Evolutionary conservation across 768 basidiomycete species (phyloP).

Genomic region (Favolaschia claudopus): DNA sequence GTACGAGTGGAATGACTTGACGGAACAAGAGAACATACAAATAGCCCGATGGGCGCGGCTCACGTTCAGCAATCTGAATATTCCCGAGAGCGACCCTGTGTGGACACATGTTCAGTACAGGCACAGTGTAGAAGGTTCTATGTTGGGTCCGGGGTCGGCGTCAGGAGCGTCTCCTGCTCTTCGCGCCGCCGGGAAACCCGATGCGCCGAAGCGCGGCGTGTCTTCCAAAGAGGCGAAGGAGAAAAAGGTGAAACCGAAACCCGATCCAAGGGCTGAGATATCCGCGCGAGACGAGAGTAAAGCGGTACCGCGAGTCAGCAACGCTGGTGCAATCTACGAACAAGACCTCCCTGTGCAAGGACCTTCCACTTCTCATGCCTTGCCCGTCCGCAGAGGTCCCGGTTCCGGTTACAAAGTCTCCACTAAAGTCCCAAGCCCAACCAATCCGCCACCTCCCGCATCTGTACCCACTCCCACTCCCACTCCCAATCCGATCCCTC

Average conservation of each 20-base stretch:
- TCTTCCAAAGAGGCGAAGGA: conserved; percentile 55
- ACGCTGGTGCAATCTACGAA: conserved; percentile 29
- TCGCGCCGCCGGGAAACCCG: conserved; percentile 28
- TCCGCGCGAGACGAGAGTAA: conserved; percentile 57
- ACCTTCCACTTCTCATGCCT: conserved; percentile 2
- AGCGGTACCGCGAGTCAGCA: conserved; percentile 33
- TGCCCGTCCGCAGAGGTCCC: conserved; percentile 39
- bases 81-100: conserved; percentile 66
- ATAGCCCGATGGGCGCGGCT: conserved; percentile 62
- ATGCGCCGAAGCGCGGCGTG: conserved; percentile 54
- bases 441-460: conserved; percentile 5
- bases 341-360: conserved; percentile 25
- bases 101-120: conserved; percentile 64
- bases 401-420: conserved; percentile 58
- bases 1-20: conserved; percentile 62
- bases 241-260: conserved; percentile 53
- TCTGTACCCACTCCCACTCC: conserved; percentile 1
- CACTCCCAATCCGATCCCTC: conserved; percentile 28
- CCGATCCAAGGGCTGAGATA: conserved; percentile 49
- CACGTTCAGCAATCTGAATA: conserved; percentile 55
- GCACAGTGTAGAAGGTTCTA: conserved; percentile 8
- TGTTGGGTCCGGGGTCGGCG: conserved; percentile 9
- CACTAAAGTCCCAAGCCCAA: conserved; percentile 34
- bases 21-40: conserved; percentile 52
- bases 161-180: conserved; percentile 19